A percentile compares a stretch with the other conserved stretches of the same genome.
These are phyloP conservation scores for Penicillium maclennaniae DNA, from an alignment of 495 filamentous ascomycete genomes.

Conservation along the genomic window DNA sequence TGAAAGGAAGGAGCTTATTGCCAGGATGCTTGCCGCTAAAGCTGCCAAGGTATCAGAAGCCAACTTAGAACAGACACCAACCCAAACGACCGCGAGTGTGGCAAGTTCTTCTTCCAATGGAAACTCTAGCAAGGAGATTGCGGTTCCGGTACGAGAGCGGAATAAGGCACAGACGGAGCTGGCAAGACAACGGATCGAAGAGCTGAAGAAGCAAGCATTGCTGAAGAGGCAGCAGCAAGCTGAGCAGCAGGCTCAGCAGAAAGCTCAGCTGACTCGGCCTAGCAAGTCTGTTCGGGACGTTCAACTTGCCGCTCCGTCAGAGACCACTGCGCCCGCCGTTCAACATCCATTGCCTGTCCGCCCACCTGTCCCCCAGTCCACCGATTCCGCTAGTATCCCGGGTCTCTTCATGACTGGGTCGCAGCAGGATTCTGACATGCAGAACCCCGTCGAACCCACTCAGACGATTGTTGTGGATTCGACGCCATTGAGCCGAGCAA, in stretches of 20 bases:
- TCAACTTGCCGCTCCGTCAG: neutral
- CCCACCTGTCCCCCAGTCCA: conserved; percentile 31
- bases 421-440: conserved; percentile 5
- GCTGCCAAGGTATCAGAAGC: conserved; percentile 33
- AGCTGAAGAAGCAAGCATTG: conserved; percentile 43
- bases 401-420: conserved; percentile 49
- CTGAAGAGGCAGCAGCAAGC: conserved; percentile 30
- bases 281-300: neutral
- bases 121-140: conserved; percentile 16
- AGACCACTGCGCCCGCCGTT: conserved; percentile 12
- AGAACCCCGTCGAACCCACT: conserved; percentile 4
- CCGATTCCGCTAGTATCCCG: conserved; percentile 40
- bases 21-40: conserved; percentile 63
- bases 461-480: conserved; percentile 19
- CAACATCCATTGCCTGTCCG: conserved; percentile 45
- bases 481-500: conserved; percentile 24
- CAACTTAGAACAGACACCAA: conserved; percentile 16
- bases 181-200: conserved; percentile 49
- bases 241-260: conserved; percentile 2
- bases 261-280: conserved; percentile 12
- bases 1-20: conserved; percentile 74
- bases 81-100: conserved; percentile 2
- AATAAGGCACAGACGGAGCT: conserved; percentile 55
- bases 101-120: conserved; percentile 9
- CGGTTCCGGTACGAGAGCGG: conserved; percentile 42